These are phyloP conservation scores for Aspergillus avenaceus DNA, from an alignment of 495 filamentous ascomycete species.

Conservation along the genomic window DNA sequence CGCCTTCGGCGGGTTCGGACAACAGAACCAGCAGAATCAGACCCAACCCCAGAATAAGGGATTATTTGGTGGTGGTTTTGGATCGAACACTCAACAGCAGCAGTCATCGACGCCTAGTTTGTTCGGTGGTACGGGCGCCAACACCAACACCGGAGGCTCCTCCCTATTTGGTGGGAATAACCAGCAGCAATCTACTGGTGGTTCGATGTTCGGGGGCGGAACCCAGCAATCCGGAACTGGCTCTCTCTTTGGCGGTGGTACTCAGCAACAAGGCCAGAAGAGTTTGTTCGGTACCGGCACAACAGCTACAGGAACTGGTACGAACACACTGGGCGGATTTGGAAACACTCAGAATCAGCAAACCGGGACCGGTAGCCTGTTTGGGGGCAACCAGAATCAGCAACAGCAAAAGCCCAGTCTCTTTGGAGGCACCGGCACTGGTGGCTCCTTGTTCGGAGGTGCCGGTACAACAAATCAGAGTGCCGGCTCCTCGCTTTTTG, in stretches of 20 bases:
- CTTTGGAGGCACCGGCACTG: constrained; percentile 24
- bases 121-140: constrained; percentile 34
- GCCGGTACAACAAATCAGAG: constrained; percentile 30
- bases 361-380: constrained; percentile 40
- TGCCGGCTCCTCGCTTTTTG: constrained; percentile 57
- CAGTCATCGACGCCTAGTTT: constrained; percentile 29
- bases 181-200: constrained; percentile 37
- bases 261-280: constrained; percentile 42
- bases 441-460: constrained; percentile 46
- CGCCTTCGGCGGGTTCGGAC: constrained; percentile 44
- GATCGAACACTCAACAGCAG: constrained; percentile 36
- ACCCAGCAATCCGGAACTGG: constrained; percentile 27
- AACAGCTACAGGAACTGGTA: constrained; percentile 16
- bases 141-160: constrained; percentile 19
- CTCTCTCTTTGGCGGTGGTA: constrained; percentile 29
- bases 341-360: constrained; percentile 25
- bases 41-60: constrained; percentile 39
- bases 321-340: constrained; percentile 25
- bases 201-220: constrained; percentile 43
- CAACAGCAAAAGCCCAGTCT: constrained; percentile 34
- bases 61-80: constrained; percentile 39
- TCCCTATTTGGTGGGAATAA: constrained; percentile 39
- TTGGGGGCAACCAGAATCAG: constrained; percentile 41
- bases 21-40: constrained; percentile 41
- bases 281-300: constrained; percentile 27